phyloP scores from a whole-genome alignment of 768 basidiomycete species.

The Lentinula detonsa region DNA sequence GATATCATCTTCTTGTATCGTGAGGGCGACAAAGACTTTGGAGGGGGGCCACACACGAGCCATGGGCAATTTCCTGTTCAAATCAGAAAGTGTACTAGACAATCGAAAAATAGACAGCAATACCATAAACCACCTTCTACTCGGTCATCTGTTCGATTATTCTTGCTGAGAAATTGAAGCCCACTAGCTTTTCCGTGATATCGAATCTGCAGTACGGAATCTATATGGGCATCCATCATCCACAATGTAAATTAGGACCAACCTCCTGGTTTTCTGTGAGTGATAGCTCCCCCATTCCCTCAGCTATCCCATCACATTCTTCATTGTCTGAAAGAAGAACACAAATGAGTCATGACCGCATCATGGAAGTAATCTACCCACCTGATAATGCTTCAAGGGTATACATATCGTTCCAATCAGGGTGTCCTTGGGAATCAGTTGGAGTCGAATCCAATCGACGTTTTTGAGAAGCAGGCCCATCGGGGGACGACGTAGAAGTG shows the following conservation, averaged over 20 bases:
- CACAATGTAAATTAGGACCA: not conserved
- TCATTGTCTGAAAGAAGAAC: conserved; percentile 26
- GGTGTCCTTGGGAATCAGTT: conserved; percentile 20
- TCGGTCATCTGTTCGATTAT: conserved; percentile 60
- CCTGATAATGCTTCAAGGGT: conserved; percentile 42
- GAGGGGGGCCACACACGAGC: conserved; percentile 68
- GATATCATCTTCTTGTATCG: conserved; percentile 36
- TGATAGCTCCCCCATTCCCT: conserved; percentile 65
- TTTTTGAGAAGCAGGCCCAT: conserved; percentile 35
- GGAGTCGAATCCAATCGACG: conserved; percentile 35
- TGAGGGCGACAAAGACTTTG: conserved; percentile 28
- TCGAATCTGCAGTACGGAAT: conserved; percentile 50
- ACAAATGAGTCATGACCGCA: conserved; percentile 21
- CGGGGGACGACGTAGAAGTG: conserved; percentile 13
- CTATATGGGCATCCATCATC: not conserved
- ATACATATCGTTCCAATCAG: conserved; percentile 59
- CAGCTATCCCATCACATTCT: conserved; percentile 37
- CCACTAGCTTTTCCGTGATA: conserved; percentile 80
- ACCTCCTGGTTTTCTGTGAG: conserved; percentile 76
- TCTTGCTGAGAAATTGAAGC: conserved; percentile 64
- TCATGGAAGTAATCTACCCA: conserved; percentile 10
- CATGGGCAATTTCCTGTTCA: conserved; percentile 63
- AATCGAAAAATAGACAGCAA: conserved; percentile 14
- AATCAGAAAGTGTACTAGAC: conserved; percentile 10
- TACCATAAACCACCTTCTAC: conserved; percentile 67